Conservation (phyloP, 2,329 filamentous ascomycete species). For the Aureobasidium namibiae region DNA sequence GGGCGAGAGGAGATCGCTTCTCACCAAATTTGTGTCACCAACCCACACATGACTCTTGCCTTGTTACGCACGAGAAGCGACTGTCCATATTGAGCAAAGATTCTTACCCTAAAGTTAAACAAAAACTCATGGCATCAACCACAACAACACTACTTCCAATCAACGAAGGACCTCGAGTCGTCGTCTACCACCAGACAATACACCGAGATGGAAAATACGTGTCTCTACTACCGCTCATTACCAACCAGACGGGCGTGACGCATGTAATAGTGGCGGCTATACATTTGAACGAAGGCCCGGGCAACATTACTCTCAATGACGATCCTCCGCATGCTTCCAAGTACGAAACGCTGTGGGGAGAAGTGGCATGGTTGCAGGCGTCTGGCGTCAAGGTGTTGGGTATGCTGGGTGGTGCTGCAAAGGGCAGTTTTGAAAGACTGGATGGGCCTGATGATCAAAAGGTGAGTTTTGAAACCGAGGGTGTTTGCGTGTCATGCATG, state of each 20-base stretch:
- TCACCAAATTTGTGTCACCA: background rate
- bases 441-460: constrained; percentile 46
- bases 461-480: constrained; percentile 4
- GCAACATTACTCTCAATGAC: constrained; percentile 71
- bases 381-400: constrained; percentile 71
- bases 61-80: constrained; percentile 2
- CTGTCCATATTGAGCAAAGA: background rate
- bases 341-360: constrained; percentile 69
- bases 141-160: background rate
- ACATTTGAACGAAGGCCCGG: constrained; percentile 65
- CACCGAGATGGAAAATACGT: constrained; percentile 47
- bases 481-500: background rate
- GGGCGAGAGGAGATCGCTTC: background rate
- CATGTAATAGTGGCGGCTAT: constrained; percentile 83
- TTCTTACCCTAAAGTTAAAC: background rate
- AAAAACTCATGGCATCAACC: background rate
- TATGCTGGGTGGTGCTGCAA: constrained; percentile 81
- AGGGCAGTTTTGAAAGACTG: constrained; percentile 59
- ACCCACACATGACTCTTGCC: background rate
- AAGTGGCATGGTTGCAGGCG: constrained; percentile 62
- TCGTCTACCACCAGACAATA: constrained; percentile 59
- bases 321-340: constrained; percentile 56
- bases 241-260: constrained; percentile 55
- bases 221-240: constrained; percentile 54
- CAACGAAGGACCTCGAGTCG: constrained; percentile 33